Percentiles rank a stretch among this genome's conserved stretches.
Evolutionary conservation across 805 yeast genomes (phyloP).

Genomic region (Pichia californica): DNA sequence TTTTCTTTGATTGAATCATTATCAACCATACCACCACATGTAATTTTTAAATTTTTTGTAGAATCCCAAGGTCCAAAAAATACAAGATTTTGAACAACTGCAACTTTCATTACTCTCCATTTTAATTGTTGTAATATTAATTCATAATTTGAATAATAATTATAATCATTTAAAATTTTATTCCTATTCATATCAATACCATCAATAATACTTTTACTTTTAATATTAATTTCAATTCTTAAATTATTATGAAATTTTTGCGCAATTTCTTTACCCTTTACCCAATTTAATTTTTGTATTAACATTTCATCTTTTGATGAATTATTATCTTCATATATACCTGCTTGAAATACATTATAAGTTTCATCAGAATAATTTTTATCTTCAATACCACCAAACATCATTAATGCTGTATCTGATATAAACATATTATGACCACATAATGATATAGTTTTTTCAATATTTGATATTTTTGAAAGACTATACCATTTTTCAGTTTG

Average conservation of each 20-base stretch:
- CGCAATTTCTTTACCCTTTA: neutral
- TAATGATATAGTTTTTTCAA: slow-evolving; percentile 9
- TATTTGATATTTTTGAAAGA: slow-evolving; percentile 14
- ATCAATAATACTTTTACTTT: neutral
- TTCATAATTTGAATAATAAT: neutral
- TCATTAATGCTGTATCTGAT: slow-evolving; percentile 17
- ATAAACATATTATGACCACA: slow-evolving; percentile 24
- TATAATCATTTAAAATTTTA: no score
- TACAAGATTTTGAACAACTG: neutral
- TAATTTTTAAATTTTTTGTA: neutral
- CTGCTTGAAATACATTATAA: slow-evolving; percentile 3
- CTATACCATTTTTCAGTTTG: slow-evolving; percentile 36
- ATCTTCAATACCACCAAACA: slow-evolving; percentile 23
- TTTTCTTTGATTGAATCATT: neutral
- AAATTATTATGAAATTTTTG: neutral
- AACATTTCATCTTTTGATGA: neutral
- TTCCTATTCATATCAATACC: no score
- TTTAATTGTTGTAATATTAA: neutral
- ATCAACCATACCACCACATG: slow-evolving; percentile 4
- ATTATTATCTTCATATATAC: neutral
- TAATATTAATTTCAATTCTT: no score
- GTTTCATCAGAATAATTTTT: slow-evolving; percentile 6
- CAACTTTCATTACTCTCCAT: slow-evolving; percentile 1
- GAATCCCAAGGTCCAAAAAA: slow-evolving; percentile 7
- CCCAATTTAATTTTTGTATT: neutral